These are phyloP conservation scores for Penicillium crystallinum DNA, from an alignment of 495 filamentous ascomycete species.

Conservation along the genomic window DNA sequence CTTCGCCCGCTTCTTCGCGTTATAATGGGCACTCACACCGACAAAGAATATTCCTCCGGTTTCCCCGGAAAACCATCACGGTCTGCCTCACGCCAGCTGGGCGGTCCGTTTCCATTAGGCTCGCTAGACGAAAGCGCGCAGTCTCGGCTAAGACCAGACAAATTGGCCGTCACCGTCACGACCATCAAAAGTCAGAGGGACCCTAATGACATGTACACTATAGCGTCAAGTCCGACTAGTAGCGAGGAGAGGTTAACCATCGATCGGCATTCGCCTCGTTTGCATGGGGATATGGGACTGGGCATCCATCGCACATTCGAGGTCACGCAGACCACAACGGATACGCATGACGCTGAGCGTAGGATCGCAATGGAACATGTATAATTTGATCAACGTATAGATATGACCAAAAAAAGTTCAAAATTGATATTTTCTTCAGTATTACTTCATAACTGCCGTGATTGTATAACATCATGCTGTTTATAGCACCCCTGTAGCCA, in stretches of 20 bases:
- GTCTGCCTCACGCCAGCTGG: conserved; percentile 19
- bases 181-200: conserved; percentile 34
- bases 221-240: conserved; percentile 20
- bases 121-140: conserved; percentile 24
- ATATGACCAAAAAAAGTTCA: neutral
- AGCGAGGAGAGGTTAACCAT: conserved; percentile 34
- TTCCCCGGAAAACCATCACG: conserved; percentile 18
- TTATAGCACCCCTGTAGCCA: too few relatives aligned
- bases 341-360: conserved; percentile 10
- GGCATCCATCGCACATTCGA: conserved; percentile 35
- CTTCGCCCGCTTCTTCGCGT: conserved; percentile 43
- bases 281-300: conserved; percentile 17
- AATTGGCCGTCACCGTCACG: conserved; percentile 35
- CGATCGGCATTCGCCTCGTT: conserved; percentile 7
- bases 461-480: too few relatives aligned
- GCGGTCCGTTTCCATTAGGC: conserved; percentile 21
- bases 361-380: conserved; percentile 23
- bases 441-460: too few relatives aligned
- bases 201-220: conserved; percentile 15
- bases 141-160: conserved; percentile 32
- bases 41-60: conserved; percentile 17
- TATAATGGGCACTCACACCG: conserved; percentile 25
- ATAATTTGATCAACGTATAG: conserved; percentile 12
- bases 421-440: too few relatives aligned
- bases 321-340: conserved; percentile 28